Base-by-base conservation (phyloP, 1,139 yeast species). In the Wickerhamiella infanticola region DNA sequence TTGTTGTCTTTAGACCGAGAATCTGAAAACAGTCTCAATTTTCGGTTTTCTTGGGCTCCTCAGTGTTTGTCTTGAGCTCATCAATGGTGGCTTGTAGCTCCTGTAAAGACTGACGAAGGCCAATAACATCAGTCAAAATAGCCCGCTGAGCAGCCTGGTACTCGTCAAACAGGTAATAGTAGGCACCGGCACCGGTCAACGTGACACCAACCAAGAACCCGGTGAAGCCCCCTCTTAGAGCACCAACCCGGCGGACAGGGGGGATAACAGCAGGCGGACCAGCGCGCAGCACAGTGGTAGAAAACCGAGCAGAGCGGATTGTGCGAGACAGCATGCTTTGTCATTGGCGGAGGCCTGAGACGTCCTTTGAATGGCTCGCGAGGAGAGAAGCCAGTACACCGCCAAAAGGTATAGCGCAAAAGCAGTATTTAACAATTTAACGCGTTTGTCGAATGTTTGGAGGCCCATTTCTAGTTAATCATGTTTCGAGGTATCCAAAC, bases 171-270 rank as follows among this genome's bases (percentile, higher is more conserved):
- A 83, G 69, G 63, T 82, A 84, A 63, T 76, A 80, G 67, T 83
- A 84, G 9, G 90, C 78, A 7, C 75, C 83, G 47, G 73, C 74
- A 1, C 94, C 90, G 26, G 94, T 80, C 51, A 71, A 63, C 25
- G 84, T 70, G 40, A 81, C 81, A 41, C 95, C 95, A 37, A 79
- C 68, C 50, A 84, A 70, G 63, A 84, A 84, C 2, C 95, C 95
- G n/a, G 57, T 54, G 49, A 54, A 84, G 24, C 54, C 55, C 33
- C 57, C 86, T 60, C 79, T 75, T 56, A 80, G 68, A 35, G 79
- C 75, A 8, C 81, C 81, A 13, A 74, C 68, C 53, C 55, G 51
- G 39, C 56, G 55, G 33, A 52, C 55, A 7, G 58, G 53, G 7
- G 45, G 39, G 23, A 44, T 46, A 3, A 43, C 49, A 37, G 44